Evolutionary conservation across 1,139 yeast genomes (phyloP), one percentile per base, ranked within the genome.

Genomic region (Pichia sp.): DNA sequence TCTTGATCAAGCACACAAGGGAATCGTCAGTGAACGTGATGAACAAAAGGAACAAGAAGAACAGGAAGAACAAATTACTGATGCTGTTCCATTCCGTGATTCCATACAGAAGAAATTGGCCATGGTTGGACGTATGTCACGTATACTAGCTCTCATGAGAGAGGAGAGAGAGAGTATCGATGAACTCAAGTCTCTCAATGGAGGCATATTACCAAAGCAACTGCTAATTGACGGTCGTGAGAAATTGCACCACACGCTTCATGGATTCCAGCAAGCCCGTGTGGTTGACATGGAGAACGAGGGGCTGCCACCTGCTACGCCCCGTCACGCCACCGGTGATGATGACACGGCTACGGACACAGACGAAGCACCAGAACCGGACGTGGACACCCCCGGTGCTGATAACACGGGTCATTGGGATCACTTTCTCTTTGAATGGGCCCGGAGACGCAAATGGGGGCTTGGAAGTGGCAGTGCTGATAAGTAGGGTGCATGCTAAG

Each of bases 301-400:
- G 62, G 80, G 84, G 23, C 59, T 88, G 49, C 97, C 97, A 6
- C 97, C 97, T n/a, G n/a, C n/a, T n/a, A n/a, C n/a, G n/a, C n/a
- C n/a, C n/a, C n/a, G n/a, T n/a, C n/a, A n/a, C n/a, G n/a, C n/a
- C n/a, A n/a, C n/a, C n/a, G n/a, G n/a, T n/a, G n/a, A n/a, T 16
- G 32, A 38, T 13, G 40, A 39, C 10, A 30, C 35, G 15, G 39
- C 30, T 16, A 32, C 27, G 19, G 37, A 39, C 14, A 26, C 34
- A 8, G 30, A 34, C 14, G 35, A 37, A 19, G 32, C 27, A 22
- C 30, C 24, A 12, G 27, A 23, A 21, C 11, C 32, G 5, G 19
- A 20, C 14, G 18, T 38, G 8, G 37, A 37, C n/a, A n/a, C n/a
- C n/a, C n/a, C n/a, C n/a, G n/a, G n/a, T n/a, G n/a, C n/a, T n/a